These are phyloP conservation scores for Hermanozyma aechmeae DNA, from an alignment of 805 yeast species.

Conservation along the genomic window DNA sequence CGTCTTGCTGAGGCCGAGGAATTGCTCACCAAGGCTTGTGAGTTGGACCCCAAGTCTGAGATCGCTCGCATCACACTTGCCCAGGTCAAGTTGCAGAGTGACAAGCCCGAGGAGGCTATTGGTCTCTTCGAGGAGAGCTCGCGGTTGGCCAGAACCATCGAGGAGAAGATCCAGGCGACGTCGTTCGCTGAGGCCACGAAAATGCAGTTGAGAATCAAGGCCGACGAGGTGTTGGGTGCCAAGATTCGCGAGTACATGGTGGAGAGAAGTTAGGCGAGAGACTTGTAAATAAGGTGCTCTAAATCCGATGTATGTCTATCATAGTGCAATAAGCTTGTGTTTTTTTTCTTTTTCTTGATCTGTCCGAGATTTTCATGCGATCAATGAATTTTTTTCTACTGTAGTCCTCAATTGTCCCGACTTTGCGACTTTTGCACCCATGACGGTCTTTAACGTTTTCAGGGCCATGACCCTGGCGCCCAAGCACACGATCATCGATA, in stretches of 20 bases:
- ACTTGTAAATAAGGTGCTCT: too few species aligned
- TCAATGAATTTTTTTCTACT: too few species aligned
- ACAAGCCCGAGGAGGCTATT: slow-evolving; percentile 75
- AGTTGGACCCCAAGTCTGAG: slow-evolving; percentile 81
- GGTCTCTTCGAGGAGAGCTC: slow-evolving; percentile 76
- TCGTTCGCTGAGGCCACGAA: slow-evolving; percentile 89
- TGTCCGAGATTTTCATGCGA: too few species aligned
- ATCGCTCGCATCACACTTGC: slow-evolving; percentile 87
- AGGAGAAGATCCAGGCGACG: slow-evolving; percentile 84
- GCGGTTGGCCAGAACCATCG: slow-evolving; percentile 69
- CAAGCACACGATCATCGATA: too few species aligned
- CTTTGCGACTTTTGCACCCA: too few species aligned
- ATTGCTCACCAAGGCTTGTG: slow-evolving; percentile 65
- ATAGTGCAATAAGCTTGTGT: too few species aligned
- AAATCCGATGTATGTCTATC: too few species aligned
- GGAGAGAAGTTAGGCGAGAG: too few species aligned
- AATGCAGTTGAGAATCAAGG: slow-evolving; percentile 71
- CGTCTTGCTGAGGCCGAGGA: slow-evolving; percentile 46
- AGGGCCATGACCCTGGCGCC: too few species aligned
- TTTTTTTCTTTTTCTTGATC: too few species aligned
- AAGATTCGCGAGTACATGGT: slow-evolving; percentile 48
- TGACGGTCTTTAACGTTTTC: too few species aligned
- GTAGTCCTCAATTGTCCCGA: too few species aligned
- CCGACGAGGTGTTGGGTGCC: slow-evolving; percentile 54
- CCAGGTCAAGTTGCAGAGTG: slow-evolving; percentile 78